Evolutionary conservation across 2,329 filamentous ascomycete species (phyloP).

Genomic region (Diaporthe eres): DNA sequence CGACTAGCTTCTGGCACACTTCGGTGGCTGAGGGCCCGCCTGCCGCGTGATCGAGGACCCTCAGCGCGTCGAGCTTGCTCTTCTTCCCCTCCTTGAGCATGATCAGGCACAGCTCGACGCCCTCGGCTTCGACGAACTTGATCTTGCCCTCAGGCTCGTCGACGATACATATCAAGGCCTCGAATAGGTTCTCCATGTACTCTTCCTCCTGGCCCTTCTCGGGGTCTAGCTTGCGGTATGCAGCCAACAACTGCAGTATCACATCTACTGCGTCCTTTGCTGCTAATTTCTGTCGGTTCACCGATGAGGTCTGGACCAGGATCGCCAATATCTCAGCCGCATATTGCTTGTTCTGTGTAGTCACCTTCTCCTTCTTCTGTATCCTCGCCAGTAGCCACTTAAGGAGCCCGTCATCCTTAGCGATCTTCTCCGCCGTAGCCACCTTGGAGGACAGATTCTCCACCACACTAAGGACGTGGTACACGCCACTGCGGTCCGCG

Average conservation of each 20-base stretch:
- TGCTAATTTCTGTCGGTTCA: slow-evolving; percentile 75
- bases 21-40: slow-evolving; percentile 64
- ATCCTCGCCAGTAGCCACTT: slow-evolving; percentile 84
- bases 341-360: slow-evolving; percentile 96
- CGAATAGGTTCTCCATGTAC: slow-evolving; percentile 94
- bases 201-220: slow-evolving; percentile 93
- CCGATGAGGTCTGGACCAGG: slow-evolving; percentile 80
- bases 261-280: slow-evolving; percentile 80
- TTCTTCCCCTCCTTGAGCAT: slow-evolving; percentile 92
- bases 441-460: slow-evolving; percentile 87
- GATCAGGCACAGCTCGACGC: slow-evolving; percentile 90
- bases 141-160: slow-evolving; percentile 82
- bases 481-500: slow-evolving; percentile 86
- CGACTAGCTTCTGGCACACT: slow-evolving; percentile 83
- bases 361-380: slow-evolving; percentile 71
- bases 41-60: slow-evolving; percentile 87
- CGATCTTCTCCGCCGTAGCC: slow-evolving; percentile 79
- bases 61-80: slow-evolving; percentile 82
- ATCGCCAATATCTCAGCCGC: slow-evolving; percentile 93
- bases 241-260: slow-evolving; percentile 85
- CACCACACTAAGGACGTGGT: slow-evolving; percentile 84
- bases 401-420: slow-evolving; percentile 76
- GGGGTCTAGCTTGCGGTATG: slow-evolving; percentile 89
- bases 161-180: slow-evolving; percentile 84
- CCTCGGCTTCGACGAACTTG: slow-evolving; percentile 90